phyloP scores from a whole-genome alignment of 1,139 yeast genomes.

The Saccharomyces hybrid region DNA sequence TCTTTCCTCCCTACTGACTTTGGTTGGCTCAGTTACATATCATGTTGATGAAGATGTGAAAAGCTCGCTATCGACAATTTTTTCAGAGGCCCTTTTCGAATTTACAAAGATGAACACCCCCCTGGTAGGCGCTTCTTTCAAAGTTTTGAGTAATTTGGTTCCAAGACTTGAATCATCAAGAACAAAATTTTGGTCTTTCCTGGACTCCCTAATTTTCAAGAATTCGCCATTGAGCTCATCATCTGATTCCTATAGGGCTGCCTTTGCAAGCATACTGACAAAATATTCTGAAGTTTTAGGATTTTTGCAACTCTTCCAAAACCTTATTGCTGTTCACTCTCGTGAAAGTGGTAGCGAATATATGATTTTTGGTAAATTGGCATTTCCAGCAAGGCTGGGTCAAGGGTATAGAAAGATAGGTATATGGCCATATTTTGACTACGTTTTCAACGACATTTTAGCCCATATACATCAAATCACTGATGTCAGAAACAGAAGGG shows the following conservation, averaged over 20 bases:
- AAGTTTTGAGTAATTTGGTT: conserved; percentile 47
- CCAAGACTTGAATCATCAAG: conserved; percentile 40
- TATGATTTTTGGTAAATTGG: conserved; percentile 35
- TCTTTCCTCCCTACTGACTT: conserved; percentile 60
- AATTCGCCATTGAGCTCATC: conserved; percentile 9
- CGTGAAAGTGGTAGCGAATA: conserved; percentile 32
- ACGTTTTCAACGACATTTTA: conserved; percentile 58
- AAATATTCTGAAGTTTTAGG: conserved; percentile 53
- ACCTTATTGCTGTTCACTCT: conserved; percentile 33
- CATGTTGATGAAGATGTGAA: conserved; percentile 30
- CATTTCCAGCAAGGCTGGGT: conserved; percentile 64
- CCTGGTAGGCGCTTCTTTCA: conserved; percentile 46
- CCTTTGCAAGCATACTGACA: conserved; percentile 26
- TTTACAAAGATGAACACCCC: conserved; percentile 47
- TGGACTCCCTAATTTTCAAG: conserved; percentile 71
- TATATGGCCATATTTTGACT: conserved; percentile 76
- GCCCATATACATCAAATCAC: conserved; percentile 33
- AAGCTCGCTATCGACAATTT: conserved; percentile 17
- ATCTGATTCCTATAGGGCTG: conserved; percentile 20
- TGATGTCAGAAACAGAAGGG: conserved; percentile 35
- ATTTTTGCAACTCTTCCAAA: conserved; percentile 42
- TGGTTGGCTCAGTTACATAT: conserved; percentile 44
- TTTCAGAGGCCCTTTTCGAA: conserved; percentile 37
- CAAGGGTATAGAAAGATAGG: conserved; percentile 56
- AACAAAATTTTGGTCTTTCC: conserved; percentile 54